Percentiles rank a stretch among this genome's conserved stretches.
Evolutionary conservation across 345 rosid genomes (phyloP).

Genomic region (Syzygium aqueum): DNA sequence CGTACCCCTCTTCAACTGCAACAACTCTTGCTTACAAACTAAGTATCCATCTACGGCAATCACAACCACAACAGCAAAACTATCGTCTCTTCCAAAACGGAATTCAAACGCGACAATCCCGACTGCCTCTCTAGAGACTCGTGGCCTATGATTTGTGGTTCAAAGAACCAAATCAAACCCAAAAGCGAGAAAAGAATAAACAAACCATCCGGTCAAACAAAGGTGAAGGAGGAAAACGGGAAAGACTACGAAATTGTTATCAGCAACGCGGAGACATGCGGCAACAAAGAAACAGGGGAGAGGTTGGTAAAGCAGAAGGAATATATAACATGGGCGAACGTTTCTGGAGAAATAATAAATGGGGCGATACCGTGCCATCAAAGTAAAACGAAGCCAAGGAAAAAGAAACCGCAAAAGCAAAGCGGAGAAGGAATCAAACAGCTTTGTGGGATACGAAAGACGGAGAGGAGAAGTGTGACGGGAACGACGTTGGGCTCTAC

Average conservation of each 20-base stretch:
- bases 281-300: neutral
- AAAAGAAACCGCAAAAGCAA: neutral
- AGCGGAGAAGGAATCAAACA: neutral
- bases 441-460: neutral
- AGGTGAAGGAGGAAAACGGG: neutral
- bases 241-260: neutral
- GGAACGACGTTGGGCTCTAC: neutral
- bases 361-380: neutral
- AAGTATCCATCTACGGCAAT: neutral
- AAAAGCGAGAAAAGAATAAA: neutral
- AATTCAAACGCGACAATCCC: neutral
- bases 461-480: neutral
- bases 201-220: neutral
- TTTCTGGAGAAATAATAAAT: neutral
- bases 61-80: neutral
- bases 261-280: neutral
- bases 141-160: neutral
- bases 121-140: neutral
- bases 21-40: neutral
- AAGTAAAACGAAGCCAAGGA: neutral
- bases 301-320: neutral
- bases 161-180: neutral
- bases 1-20: neutral
- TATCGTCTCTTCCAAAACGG: neutral
- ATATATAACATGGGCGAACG: neutral